These are phyloP conservation scores for Kodamaea fukazawae DNA, from an alignment of 805 yeast genomes.

Conservation along the genomic window DNA sequence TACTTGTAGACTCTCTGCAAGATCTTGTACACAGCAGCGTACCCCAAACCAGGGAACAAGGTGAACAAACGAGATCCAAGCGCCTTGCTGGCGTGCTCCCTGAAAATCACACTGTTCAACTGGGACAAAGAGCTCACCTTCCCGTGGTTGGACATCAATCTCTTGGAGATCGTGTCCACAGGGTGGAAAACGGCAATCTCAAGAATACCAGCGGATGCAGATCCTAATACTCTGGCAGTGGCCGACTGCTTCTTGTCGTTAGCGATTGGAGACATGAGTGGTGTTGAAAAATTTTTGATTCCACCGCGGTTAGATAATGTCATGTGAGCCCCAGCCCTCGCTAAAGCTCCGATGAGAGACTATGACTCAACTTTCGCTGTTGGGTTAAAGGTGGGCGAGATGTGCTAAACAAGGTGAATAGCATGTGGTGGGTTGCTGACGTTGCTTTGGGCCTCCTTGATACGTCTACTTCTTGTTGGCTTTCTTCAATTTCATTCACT, in stretches of 20 bases:
- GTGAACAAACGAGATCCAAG: slow-evolving; percentile 71
- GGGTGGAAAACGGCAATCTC: slow-evolving; percentile 98
- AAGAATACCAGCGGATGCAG: slow-evolving; percentile 97
- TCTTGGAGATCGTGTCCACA: slow-evolving; percentile 95
- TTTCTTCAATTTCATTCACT: too few species aligned
- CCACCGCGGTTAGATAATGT: too few species aligned
- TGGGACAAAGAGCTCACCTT: slow-evolving; percentile 60
- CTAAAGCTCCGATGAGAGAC: too few species aligned
- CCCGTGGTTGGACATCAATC: slow-evolving; percentile 82
- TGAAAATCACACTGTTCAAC: slow-evolving; percentile 84
- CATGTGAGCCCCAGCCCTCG: too few species aligned
- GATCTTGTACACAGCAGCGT: slow-evolving; percentile 96
- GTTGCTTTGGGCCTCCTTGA: too few species aligned
- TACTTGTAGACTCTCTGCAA: slow-evolving; percentile 97
- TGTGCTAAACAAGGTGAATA: too few species aligned
- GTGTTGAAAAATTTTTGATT: slow-evolving; percentile 7
- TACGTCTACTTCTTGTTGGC: too few species aligned
- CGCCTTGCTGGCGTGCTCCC: slow-evolving; percentile 71
- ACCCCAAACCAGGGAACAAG: slow-evolving; percentile 95
- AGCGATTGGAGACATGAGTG: slow-evolving; percentile 32
- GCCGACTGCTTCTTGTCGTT: slow-evolving; percentile 86
- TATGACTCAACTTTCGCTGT: too few species aligned
- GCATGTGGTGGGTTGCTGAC: too few species aligned
- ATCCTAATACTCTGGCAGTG: slow-evolving; percentile 85
- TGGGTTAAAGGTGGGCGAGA: too few species aligned